Evolutionary conservation across 2,329 filamentous ascomycete genomes (phyloP).

Genomic region (Apiospora phragmitis): DNA sequence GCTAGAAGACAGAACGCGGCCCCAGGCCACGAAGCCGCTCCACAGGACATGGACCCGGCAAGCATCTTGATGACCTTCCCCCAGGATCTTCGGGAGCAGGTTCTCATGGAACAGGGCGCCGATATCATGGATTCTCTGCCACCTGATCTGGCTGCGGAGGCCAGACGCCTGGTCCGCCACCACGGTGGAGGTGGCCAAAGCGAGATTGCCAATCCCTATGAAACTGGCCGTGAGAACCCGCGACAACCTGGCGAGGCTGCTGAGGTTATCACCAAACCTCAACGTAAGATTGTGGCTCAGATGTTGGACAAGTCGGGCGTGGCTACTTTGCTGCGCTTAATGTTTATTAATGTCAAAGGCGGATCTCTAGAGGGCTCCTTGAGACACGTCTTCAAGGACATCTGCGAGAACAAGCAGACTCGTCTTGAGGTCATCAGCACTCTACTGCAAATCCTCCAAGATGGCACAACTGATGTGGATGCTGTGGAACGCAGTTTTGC

Average conservation of each 20-base stretch:
- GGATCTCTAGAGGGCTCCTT: slow-evolving; percentile 82
- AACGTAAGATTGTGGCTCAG: slow-evolving; percentile 82
- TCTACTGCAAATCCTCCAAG: slow-evolving; percentile 88
- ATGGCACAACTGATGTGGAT: slow-evolving; percentile 89
- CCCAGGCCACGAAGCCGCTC: slow-evolving; percentile 47
- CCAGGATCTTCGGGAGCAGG: slow-evolving; percentile 78
- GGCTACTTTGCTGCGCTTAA: slow-evolving; percentile 92
- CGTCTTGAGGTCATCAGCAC: slow-evolving; percentile 92
- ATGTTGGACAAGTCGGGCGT: slow-evolving; percentile 97
- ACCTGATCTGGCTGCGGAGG: slow-evolving; percentile 83
- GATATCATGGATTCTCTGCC: slow-evolving; percentile 83
- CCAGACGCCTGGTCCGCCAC: slow-evolving; percentile 63
- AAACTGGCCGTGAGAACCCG: slow-evolving; percentile 41
- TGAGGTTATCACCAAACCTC: slow-evolving; percentile 59
- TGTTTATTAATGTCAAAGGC: slow-evolving; percentile 89
- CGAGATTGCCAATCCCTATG: slow-evolving; percentile 28
- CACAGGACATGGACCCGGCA: slow-evolving; percentile 81
- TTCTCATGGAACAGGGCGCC: slow-evolving; percentile 89
- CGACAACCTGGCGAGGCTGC: slow-evolving; percentile 33
- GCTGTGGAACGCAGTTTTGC: slow-evolving; percentile 96
- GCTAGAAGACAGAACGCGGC: slow-evolving; percentile 66
- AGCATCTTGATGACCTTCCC: slow-evolving; percentile 91
- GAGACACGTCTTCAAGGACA: slow-evolving; percentile 83
- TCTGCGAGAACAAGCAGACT: slow-evolving; percentile 96
- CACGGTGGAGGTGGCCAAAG: background rate